Conservation (phyloP, 2,329 filamentous ascomycete genomes). For the Diplodia sapinea region DNA sequence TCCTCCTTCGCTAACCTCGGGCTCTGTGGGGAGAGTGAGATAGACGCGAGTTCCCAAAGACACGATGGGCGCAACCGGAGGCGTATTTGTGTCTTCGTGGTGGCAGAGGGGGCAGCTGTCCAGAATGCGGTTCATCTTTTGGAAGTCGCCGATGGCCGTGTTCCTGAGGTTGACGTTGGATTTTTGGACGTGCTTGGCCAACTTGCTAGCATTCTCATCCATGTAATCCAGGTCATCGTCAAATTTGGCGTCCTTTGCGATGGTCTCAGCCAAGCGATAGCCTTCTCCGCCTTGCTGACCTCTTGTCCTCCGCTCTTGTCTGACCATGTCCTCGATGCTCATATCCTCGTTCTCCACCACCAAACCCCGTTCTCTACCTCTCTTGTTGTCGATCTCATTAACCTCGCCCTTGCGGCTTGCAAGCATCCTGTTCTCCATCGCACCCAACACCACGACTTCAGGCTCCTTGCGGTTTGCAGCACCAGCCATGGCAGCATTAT, state of each 20-base stretch:
- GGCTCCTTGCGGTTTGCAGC: constrained; percentile 61
- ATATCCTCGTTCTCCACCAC: constrained; percentile 95
- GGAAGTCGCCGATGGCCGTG: constrained; percentile 83
- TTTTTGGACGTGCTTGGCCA: constrained; percentile 85
- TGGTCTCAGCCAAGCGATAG: constrained; percentile 83
- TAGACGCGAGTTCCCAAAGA: constrained; percentile 86
- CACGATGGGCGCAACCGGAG: constrained; percentile 80
- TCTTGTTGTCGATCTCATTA: constrained; percentile 76
- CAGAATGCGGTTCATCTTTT: constrained; percentile 84
- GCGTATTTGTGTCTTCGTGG: constrained; percentile 80
- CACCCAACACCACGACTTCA: constrained; percentile 78
- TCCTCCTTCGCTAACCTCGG: constrained; percentile 81
- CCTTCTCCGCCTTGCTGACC: constrained; percentile 80
- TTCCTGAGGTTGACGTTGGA: constrained; percentile 88
- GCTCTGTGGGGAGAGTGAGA: constrained; percentile 86
- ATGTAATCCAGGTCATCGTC: constrained; percentile 94
- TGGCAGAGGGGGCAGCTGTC: constrained; percentile 90
- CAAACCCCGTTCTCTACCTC: constrained; percentile 80
- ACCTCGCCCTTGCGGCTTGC: constrained; percentile 77
- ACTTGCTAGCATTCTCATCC: constrained; percentile 92
- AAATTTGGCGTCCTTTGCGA: constrained; percentile 91
- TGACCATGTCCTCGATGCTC: constrained; percentile 95
- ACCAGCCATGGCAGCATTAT: constrained; percentile 73
- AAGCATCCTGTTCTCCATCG: constrained; percentile 88
- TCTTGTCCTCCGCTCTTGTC: constrained; percentile 86